Evolutionary conservation across 2,329 filamentous ascomycete genomes (phyloP), one percentile per base, ranked within the genome.

Genomic region (Cercospora canescens): DNA sequence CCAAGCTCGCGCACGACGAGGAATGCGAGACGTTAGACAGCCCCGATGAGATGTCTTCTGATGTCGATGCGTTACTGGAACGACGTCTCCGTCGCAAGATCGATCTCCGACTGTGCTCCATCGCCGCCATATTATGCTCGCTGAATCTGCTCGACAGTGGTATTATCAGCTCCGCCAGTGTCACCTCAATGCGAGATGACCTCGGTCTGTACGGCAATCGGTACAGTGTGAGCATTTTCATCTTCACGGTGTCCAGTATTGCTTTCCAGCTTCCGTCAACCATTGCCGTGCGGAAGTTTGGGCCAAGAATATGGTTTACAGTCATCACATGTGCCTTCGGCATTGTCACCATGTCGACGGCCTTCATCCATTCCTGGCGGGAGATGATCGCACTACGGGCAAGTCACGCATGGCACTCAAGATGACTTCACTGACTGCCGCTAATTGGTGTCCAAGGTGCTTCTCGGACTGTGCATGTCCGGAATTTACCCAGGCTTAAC

Each of bases 161-260:
- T 45, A 89, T 92, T 70, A 88, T 92, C 64, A 89, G 87, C 1
- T 88, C 86, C 6, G 90, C 89, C 0, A 88, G 88, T 1, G 89
- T 91, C 9, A 91, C 89, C 0, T 88, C 84, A 28, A 90, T 91
- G 86, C 82, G 88, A 55, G 73, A 79, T 11, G 89, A 92, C 72
- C 81, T 92, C 48, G 83, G 84, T 16, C 80, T 92, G 12, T 83
- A 86, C 9, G 89, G 89, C 24, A 87, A 89, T 69, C 83, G 89
- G 41, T 92, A 89, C 71, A 89, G 87, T 1, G 85, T 91, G 4
- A 85, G 88, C 24, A 91, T 92, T 64, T 89, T 91, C 79, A 90
- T 91, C 75, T 91, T 91, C 77, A 91, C 89, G 9, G 84, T 91
- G 63, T 83, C 88, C 5, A 88, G 85, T 71, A 88, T 92, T 45